Conservation (phyloP, 164 flowering plant genomes). For the Vitis rupestris region DNA sequence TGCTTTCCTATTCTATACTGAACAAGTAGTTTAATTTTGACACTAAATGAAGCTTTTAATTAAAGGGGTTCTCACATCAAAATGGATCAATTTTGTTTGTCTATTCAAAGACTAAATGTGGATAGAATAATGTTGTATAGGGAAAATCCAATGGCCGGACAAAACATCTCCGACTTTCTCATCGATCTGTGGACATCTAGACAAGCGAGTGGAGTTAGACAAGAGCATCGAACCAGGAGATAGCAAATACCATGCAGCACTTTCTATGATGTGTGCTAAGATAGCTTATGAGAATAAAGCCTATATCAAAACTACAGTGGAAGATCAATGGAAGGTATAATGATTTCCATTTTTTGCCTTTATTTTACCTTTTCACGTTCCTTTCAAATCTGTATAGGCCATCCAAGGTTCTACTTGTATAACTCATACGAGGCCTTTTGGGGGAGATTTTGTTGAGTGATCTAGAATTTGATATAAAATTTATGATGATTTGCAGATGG, state of each 20-base stretch:
- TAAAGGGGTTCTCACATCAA: too few species aligned
- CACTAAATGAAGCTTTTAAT: too few species aligned
- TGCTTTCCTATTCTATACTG: too few species aligned
- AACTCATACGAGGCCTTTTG: too few species aligned
- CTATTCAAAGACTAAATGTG: background rate
- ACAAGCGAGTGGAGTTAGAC: slow-evolving; percentile 11
- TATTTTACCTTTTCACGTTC: background rate
- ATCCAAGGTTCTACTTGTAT: too few species aligned
- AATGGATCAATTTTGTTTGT: too few species aligned
- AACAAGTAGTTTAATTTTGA: too few species aligned
- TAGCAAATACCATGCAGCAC: slow-evolving; percentile 5
- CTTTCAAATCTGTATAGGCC: too few species aligned
- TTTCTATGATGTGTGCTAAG: slow-evolving; percentile 48
- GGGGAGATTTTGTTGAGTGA: too few species aligned
- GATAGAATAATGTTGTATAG: slow-evolving; percentile 20
- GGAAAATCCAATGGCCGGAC: slow-evolving; percentile 45
- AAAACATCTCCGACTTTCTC: slow-evolving; percentile 28
- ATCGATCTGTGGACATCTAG: slow-evolving; percentile 25
- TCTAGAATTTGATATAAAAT: too few species aligned
- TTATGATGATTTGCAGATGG: slow-evolving; percentile 33
- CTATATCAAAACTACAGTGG: slow-evolving; percentile 22
- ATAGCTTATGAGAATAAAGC: slow-evolving; percentile 42
- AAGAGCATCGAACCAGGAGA: slow-evolving; percentile 7
- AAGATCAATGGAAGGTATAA: slow-evolving; percentile 44
- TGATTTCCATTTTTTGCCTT: background rate